Evolutionary conservation across 2,329 filamentous ascomycete genomes (phyloP).

Genomic region (Aspergillus novofumigatus): DNA sequence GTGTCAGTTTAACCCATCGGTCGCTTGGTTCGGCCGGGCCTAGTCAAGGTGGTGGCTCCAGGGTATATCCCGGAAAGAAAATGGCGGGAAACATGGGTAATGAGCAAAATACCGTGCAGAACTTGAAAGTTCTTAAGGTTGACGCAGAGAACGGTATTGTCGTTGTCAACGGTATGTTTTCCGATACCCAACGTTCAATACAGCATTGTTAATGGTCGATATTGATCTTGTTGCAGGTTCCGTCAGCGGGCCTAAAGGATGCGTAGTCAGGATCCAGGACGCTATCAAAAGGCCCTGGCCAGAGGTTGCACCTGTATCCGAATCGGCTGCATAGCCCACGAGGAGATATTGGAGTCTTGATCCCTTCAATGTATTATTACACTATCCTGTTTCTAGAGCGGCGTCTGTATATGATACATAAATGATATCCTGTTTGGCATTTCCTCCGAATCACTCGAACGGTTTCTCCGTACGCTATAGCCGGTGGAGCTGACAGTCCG

Average conservation of each 20-base stretch:
- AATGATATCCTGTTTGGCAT: conserved; percentile 31
- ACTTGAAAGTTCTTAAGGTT: conserved; percentile 81
- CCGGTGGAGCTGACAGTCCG: conserved; percentile 1
- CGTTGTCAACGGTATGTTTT: conserved; percentile 69
- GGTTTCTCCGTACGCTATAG: not conserved
- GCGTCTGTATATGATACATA: conserved; percentile 39
- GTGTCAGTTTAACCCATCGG: conserved; percentile 91
- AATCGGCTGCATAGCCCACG: conserved; percentile 15
- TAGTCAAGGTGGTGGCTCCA: conserved; percentile 84
- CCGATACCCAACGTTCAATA: not conserved
- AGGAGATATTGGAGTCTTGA: conserved; percentile 6
- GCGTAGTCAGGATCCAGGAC: conserved; percentile 80
- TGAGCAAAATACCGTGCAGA: conserved; percentile 83
- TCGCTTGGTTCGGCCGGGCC: conserved; percentile 86
- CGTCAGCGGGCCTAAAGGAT: conserved; percentile 83
- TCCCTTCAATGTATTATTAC: conserved; percentile 35
- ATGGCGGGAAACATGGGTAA: conserved; percentile 97
- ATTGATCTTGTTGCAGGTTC: conserved; percentile 44
- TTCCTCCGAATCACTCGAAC: not conserved
- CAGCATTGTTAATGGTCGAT: conserved; percentile 7
- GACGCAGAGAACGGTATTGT: conserved; percentile 84
- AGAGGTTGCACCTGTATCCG: conserved; percentile 31
- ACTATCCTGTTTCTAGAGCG: conserved; percentile 34
- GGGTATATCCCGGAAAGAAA: conserved; percentile 92
- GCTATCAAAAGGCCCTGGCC: conserved; percentile 83